Percentiles rank a stretch among this genome's conserved stretches.
These are phyloP conservation scores for Cryptosporidium ubiquitum DNA, from an alignment of 169 alveolate genomes.

Conservation along the genomic window DNA sequence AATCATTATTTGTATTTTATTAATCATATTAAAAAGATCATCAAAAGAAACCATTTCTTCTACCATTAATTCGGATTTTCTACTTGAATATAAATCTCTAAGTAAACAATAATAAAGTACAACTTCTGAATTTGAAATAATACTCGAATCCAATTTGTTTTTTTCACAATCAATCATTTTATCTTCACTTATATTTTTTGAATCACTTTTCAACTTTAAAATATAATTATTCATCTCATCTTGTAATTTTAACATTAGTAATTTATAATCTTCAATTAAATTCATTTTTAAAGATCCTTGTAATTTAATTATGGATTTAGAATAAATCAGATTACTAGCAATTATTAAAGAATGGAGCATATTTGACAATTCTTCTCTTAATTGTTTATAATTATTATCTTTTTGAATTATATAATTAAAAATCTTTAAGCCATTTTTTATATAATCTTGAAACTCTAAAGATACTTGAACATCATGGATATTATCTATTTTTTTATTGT, in stretches of 20 bases:
- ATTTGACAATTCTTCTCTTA: conserved; percentile 63
- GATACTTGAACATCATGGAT: neutral
- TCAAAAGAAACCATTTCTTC: conserved; percentile 15
- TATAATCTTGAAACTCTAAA: neutral
- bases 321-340: conserved; percentile 28
- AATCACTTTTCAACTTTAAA: no score
- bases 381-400: conserved; percentile 48
- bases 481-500: neutral
- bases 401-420: neutral
- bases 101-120: conserved; percentile 44
- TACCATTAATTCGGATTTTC: neutral
- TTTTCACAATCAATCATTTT: neutral
- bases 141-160: neutral
- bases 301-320: neutral
- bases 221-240: neutral
- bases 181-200: neutral
- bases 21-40: neutral
- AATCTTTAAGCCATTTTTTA: conserved; percentile 7
- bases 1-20: neutral
- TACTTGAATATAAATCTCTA: conserved; percentile 26
- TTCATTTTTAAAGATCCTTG: neutral
- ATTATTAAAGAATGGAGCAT: conserved; percentile 34
- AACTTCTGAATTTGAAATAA: conserved; percentile 10
- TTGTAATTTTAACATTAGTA: neutral
- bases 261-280: neutral